These are phyloP conservation scores for Coemansia sp. DNA, from an alignment of 192 early-diverging fungal species.

Conservation along the genomic window DNA sequence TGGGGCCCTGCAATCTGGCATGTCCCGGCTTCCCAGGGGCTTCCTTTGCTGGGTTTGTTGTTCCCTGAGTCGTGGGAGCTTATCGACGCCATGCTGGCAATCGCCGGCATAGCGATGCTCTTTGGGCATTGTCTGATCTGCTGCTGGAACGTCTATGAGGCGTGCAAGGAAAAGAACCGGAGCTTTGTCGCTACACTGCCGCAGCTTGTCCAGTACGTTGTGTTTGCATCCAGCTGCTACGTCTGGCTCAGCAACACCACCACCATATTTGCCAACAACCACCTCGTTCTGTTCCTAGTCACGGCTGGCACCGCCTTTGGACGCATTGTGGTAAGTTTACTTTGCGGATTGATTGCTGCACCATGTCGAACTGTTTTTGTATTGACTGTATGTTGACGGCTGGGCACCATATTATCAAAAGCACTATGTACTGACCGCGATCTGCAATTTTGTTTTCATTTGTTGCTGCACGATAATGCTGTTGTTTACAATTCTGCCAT, in stretches of 20 bases:
- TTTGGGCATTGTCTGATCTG: constrained; percentile 49
- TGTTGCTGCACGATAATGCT: neutral
- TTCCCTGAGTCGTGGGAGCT: constrained; percentile 53
- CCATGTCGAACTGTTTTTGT: neutral
- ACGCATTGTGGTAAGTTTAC: constrained; percentile 66
- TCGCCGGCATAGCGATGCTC: constrained; percentile 38
- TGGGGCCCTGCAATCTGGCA: constrained; percentile 59
- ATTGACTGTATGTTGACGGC: neutral
- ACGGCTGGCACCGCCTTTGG: constrained; percentile 83
- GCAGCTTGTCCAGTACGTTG: constrained; percentile 66
- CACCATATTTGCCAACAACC: constrained; percentile 67
- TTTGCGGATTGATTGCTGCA: neutral
- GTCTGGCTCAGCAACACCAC: constrained; percentile 76
- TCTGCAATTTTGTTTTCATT: neutral
- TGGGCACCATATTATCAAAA: neutral
- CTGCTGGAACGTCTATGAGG: constrained; percentile 53
- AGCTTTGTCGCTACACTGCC: constrained; percentile 64
- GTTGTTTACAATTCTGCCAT: neutral
- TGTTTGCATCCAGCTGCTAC: constrained; percentile 65
- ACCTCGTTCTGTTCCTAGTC: constrained; percentile 74
- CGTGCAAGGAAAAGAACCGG: constrained; percentile 61
- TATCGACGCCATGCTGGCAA: constrained; percentile 34
- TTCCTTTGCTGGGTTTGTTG: constrained; percentile 38
- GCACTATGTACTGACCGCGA: neutral
- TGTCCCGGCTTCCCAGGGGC: constrained; percentile 35